These are phyloP conservation scores for Rhizophora mangle DNA, from an alignment of 345 rosid genomes.

Conservation along the genomic window DNA sequence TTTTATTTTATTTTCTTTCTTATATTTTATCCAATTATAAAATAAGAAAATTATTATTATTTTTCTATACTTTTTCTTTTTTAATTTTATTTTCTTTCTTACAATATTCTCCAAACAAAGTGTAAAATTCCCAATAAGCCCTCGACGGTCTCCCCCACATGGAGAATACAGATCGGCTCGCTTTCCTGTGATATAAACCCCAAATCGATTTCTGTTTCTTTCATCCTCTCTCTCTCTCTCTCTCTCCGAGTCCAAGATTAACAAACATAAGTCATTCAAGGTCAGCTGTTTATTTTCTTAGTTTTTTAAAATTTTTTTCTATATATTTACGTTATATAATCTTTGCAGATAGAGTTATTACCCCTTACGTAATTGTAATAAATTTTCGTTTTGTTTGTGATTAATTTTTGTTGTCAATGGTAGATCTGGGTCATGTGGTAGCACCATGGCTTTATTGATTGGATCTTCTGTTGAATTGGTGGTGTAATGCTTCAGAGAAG, in stretches of 20 bases:
- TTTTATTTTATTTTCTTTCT: too few relatives aligned
- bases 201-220: not conserved
- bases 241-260: not conserved
- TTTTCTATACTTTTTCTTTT: too few relatives aligned
- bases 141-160: too few relatives aligned
- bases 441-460: not conserved
- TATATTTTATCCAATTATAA: too few relatives aligned
- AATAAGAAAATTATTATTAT: too few relatives aligned
- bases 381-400: not conserved
- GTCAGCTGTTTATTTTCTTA: not conserved
- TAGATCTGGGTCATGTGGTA: not conserved
- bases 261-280: not conserved
- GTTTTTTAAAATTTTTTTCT: not conserved
- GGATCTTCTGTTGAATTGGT: too few relatives aligned
- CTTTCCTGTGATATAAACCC: not conserved
- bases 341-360: too few relatives aligned
- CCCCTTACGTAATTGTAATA: not conserved
- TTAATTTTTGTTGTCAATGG: not conserved
- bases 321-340: not conserved
- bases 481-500: too few relatives aligned
- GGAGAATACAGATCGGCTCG: slow-evolving; percentile 14
- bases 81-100: too few relatives aligned
- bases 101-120: not conserved
- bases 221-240: not conserved
- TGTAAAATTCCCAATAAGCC: too few relatives aligned